Base-by-base conservation (phyloP, 805 yeast genomes). In the Naumovozyma baii region DNA sequence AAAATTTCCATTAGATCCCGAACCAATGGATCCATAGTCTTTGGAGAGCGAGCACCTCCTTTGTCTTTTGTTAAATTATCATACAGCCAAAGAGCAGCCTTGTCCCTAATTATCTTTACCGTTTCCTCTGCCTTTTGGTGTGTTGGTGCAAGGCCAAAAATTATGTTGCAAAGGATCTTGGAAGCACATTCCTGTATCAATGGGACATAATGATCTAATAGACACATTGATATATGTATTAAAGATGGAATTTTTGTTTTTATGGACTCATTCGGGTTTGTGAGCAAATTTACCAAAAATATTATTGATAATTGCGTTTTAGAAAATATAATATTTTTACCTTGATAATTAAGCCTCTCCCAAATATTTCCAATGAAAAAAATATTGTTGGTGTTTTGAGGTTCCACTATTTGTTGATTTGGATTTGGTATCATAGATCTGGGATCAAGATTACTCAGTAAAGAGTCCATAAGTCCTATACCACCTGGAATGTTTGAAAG, bases 301-400 rank as follows among this genome's bases (percentile, higher is more conserved):
- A 92, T 79, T 59, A 85, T 72, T 0, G 96, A 86, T 26, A 92
- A 59, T 54, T 92, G 97, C 3, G 96, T 92, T 38, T 78, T 67
- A 0, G 96, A 87, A 47, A 92, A 83, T 1, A 87, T 76, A 0
- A 88, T 78, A 46, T 80, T 90, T 51, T 78, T 72, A 18, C 74
- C 74, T 33, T 67, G 69, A 15, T 70, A 67, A 10, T 76, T 70
- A n/a, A 83, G 57, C 5, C 68, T 61, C 15, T 67, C 66, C 61
- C 79, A 69, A 15, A 87, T 64, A 51, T 86, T 73, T 0, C 95
- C 94, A 43, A 83, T 72, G 54, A 86, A 87, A 42, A 78, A 72
- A 5, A 64, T 66, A 4, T 61, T 61, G 4, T 61, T 62, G 32
- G 63, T 63, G 3, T 50, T 47, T 3, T 61, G 53, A 0, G 66